A percentile compares a stretch with the other conserved stretches of the same genome.
Conservation (phyloP, 495 filamentous ascomycete genomes). For the Clohesyomyces aquaticus region DNA sequence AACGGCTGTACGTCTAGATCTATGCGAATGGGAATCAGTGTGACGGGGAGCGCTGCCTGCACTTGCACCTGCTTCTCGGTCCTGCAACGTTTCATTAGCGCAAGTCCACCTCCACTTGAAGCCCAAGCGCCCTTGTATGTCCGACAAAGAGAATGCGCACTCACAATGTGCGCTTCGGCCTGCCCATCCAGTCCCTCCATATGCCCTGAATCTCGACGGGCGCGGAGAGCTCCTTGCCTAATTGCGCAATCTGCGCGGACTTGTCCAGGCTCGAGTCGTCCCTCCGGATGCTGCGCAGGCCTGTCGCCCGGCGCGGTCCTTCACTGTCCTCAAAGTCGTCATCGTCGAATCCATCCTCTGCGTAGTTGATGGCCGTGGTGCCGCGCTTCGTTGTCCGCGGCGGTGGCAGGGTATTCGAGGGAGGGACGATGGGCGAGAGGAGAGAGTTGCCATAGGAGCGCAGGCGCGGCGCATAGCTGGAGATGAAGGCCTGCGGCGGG, state of each 20-base stretch:
- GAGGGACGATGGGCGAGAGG: slow-evolving; percentile 81
- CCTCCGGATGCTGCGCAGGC: slow-evolving; percentile 76
- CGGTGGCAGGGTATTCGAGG: slow-evolving; percentile 60
- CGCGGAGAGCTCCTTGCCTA: slow-evolving; percentile 78
- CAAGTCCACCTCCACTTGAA: background rate
- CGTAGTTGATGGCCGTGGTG: slow-evolving; percentile 94
- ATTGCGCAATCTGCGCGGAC: slow-evolving; percentile 67
- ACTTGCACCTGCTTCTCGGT: slow-evolving; percentile 78
- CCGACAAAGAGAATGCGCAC: slow-evolving; percentile 39
- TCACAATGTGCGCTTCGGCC: slow-evolving; percentile 60
- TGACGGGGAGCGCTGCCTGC: slow-evolving; percentile 82
- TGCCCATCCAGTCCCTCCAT: slow-evolving; percentile 94
- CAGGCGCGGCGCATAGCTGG: slow-evolving; percentile 88
- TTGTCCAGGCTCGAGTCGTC: slow-evolving; percentile 71
- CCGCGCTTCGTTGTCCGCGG: slow-evolving; percentile 94
- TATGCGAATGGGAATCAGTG: slow-evolving; percentile 93
- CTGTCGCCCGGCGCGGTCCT: slow-evolving; percentile 76
- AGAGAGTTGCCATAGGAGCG: slow-evolving; percentile 92
- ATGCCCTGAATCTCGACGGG: slow-evolving; percentile 87
- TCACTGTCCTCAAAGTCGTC: slow-evolving; percentile 91
- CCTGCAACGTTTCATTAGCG: slow-evolving; percentile 4
- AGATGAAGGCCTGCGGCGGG: slow-evolving; percentile 83
- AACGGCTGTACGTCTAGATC: slow-evolving; percentile 88
- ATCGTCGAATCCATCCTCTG: slow-evolving; percentile 93
- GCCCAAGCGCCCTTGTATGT: background rate